A percentile compares a stretch with the other conserved stretches of the same genome.
These are phyloP conservation scores for Cladosporium velox DNA, from an alignment of 2,329 filamentous ascomycete genomes.

Conservation along the genomic window DNA sequence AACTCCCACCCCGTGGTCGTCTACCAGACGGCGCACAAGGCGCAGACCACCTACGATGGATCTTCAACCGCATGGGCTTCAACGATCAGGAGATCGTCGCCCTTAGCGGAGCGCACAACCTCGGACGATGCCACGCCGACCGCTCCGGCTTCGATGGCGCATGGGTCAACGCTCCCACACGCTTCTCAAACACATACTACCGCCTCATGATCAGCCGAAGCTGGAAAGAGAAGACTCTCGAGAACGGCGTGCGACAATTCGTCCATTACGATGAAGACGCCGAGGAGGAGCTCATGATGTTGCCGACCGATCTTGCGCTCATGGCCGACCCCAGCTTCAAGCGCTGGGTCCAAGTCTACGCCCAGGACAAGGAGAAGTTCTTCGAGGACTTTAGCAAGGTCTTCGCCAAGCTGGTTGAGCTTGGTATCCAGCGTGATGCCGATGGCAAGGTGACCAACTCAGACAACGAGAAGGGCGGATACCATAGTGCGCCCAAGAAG, in stretches of 20 bases:
- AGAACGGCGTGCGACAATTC: slow-evolving; percentile 59
- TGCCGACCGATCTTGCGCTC: slow-evolving; percentile 64
- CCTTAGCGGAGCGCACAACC: slow-evolving; percentile 57
- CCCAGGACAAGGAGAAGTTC: slow-evolving; percentile 62
- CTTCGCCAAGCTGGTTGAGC: slow-evolving; percentile 62
- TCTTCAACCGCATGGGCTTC: slow-evolving; percentile 64
- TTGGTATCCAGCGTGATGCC: slow-evolving; percentile 60
- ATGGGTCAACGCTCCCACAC: slow-evolving; percentile 55
- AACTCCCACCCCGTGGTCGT: slow-evolving; percentile 59
- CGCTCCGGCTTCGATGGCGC: slow-evolving; percentile 59
- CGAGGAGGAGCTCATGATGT: slow-evolving; percentile 64
- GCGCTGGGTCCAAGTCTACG: slow-evolving; percentile 61
- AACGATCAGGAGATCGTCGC: slow-evolving; percentile 63
- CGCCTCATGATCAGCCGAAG: slow-evolving; percentile 53
- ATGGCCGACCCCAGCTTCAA: slow-evolving; percentile 56
- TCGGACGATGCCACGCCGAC: slow-evolving; percentile 58
- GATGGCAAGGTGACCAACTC: slow-evolving; percentile 56
- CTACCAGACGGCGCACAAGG: slow-evolving; percentile 58
- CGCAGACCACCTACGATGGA: slow-evolving; percentile 55
- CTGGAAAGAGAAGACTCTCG: slow-evolving; percentile 57
- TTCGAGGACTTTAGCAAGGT: slow-evolving; percentile 61
- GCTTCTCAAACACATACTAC: slow-evolving; percentile 62
- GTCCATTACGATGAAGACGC: slow-evolving; percentile 60
- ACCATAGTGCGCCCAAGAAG: slow-evolving; percentile 61
- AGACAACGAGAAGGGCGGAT: slow-evolving; percentile 60